Evolutionary conservation across 805 yeast species (phyloP).

Genomic region (Saccharomycopsis javanensis): DNA sequence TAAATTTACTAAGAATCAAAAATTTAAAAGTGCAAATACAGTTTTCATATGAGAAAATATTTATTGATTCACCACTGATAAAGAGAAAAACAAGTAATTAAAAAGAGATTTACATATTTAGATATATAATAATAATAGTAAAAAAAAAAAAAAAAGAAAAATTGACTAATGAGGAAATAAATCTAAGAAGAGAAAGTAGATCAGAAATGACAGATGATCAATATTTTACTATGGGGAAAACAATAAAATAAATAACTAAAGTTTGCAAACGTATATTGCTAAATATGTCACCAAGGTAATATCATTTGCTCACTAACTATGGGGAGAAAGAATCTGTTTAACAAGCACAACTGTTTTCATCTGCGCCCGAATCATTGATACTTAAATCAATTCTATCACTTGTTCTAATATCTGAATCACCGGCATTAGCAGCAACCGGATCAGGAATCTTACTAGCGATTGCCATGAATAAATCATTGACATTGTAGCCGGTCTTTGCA

Average conservation of each 20-base stretch:
- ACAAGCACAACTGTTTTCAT: slow-evolving; percentile 28
- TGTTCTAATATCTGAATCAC: slow-evolving; percentile 5
- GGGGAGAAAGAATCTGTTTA: no score
- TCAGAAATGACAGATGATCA: no score
- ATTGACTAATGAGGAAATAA: neutral
- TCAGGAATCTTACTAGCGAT: slow-evolving; percentile 80
- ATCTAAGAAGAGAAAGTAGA: neutral
- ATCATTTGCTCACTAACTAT: no score
- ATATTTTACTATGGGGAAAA: no score
- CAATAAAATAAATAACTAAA: no score
- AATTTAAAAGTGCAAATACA: no score
- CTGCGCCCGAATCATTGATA: slow-evolving; percentile 23
- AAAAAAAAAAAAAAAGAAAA: neutral
- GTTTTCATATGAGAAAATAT: neutral
- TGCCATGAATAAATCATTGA: slow-evolving; percentile 82
- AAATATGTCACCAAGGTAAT: neutral
- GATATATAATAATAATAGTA: neutral
- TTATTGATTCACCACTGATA: neutral
- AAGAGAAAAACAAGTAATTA: neutral
- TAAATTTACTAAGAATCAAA: no score
- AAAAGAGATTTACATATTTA: neutral
- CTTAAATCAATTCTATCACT: slow-evolving; percentile 30
- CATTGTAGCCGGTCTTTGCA: slow-evolving; percentile 85
- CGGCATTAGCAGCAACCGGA: neutral
- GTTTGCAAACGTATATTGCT: neutral